Evolutionary conservation across 2,329 filamentous ascomycete genomes (phyloP), one percentile per base, ranked within the genome.

Genomic region (Paecilomyces niveus): DNA sequence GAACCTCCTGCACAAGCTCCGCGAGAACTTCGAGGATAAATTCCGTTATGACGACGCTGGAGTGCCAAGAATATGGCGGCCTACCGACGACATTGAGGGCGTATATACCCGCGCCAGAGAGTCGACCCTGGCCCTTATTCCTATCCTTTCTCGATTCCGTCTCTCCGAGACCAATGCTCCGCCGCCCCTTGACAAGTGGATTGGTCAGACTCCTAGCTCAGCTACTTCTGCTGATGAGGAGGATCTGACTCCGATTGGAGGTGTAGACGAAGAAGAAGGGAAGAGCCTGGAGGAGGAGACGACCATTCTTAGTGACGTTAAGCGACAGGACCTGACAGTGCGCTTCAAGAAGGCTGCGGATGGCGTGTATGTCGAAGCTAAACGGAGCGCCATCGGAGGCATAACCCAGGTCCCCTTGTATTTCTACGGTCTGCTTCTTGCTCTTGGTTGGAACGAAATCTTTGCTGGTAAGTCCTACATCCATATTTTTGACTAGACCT

Each of bases 1-100:
- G 68, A 99, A 97, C 70, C 86, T 99, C 57, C 80, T 97, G 33
- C 81, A 97, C 65, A 99, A 99, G 80, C 84, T 99, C 55, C 86
- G 94, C 35, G 94, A 99, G 75, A 97, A 97, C 78, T 99, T 99
- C 65, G 94, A 99, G 76, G 94, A 99, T 78, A 97, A 96, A 76
- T 99, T 99, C 83, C 88, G 94, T 63, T 99, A 99, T 68, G 94
- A 99, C 68, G 92, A 97, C 60, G 86, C 87, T 6, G 94, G 94
- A 26, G 94, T 99, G 3, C 94, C 94, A 4, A 85, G 94, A 60
- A 96, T 99, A 74, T 99, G 94, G 94, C 87, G 92, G 24, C 94
- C 94, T 1, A 92, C 88, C 1, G 94, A 99, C 71, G 94, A 99
- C 70, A 99, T 99, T 61, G 94, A 99, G 78, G 92, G 93, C 53